Base-by-base conservation (phyloP, 768 basidiomycete species). In the Calocybe indica region DNA sequence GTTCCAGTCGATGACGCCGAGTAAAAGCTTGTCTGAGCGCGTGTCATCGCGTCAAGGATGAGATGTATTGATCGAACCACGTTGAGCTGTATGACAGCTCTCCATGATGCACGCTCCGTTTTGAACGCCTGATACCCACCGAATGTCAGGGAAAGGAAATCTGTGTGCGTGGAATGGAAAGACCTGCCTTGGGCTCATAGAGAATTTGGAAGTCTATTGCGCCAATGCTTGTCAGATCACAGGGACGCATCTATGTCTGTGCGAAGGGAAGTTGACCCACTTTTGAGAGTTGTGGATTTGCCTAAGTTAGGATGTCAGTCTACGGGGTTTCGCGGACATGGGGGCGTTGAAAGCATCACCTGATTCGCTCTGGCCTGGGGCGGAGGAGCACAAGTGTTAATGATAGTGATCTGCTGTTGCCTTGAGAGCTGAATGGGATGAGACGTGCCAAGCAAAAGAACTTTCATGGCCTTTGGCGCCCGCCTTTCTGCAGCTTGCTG, bases 261-360 rank as follows among this genome's bases (percentile, higher is more conserved):
- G 4, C 10, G 31, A 12, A 12, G 13, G 1, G 32, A 11, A 33
- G 14, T n/a, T 3, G 6, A 74, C 83, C 53, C 60, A 87, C 85
- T 88, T 64, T 88, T 85, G 37, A 89, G 68, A 1, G 85, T 86
- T 0, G 87, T 90, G 0, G 85, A 88, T 69, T 89, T 90, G 49
- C 86, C 86, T 88, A 40, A 6, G 39, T 49, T 51, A 32, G 9
- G 47, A 38, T 43, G 36, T 7, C 22, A 43, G 40, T 50, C 44
- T 39, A 37, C 13, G 9, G 46, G 22, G 22, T 22, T 22, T 22
- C 22, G 4, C 22, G 29, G 15, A 28, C 5, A 47, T 40, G 12
- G 40, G 40, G 8, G n/a, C 8, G 15, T 28, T n/a, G 1, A 28
- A 5, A 47, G 28, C 36, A 44, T 46, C 65, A 88, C 86, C 86